Percentiles rank a stretch among this genome's conserved stretches.
phyloP scores from a whole-genome alignment of 2,329 filamentous ascomycete genomes.

The Didymella exigua region DNA sequence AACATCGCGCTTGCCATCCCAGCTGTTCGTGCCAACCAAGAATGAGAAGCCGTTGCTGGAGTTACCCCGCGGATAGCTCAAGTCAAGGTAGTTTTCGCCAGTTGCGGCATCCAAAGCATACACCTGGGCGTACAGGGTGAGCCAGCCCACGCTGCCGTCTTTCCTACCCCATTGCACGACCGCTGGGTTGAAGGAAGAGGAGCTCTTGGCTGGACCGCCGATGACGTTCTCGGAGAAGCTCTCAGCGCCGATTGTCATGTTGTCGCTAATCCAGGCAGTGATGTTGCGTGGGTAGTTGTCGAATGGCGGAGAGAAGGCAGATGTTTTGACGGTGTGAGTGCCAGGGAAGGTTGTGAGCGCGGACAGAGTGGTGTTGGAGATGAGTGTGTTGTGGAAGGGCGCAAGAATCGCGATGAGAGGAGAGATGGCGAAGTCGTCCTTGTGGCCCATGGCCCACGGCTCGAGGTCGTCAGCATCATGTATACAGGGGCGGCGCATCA shows the following conservation, averaged over 20 bases:
- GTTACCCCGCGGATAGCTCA: slow-evolving; percentile 62
- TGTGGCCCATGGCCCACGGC: slow-evolving; percentile 63
- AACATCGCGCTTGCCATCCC: slow-evolving; percentile 52
- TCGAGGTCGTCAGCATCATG: slow-evolving; percentile 26
- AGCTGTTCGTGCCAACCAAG: slow-evolving; percentile 55
- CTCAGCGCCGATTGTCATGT: slow-evolving; percentile 65
- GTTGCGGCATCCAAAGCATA: slow-evolving; percentile 31
- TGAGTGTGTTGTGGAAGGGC: slow-evolving; percentile 55
- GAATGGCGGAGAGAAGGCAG: slow-evolving; percentile 64
- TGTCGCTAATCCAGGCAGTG: slow-evolving; percentile 61
- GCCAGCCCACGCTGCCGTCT: slow-evolving; percentile 38
- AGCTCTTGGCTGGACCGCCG: slow-evolving; percentile 60
- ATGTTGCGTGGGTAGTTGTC: slow-evolving; percentile 64
- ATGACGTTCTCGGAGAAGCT: slow-evolving; percentile 62
- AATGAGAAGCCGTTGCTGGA: slow-evolving; percentile 58
- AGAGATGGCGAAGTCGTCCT: slow-evolving; percentile 63
- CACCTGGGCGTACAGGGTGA: slow-evolving; percentile 38
- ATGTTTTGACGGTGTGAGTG: slow-evolving; percentile 59
- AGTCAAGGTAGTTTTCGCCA: slow-evolving; percentile 47
- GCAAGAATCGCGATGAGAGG: slow-evolving; percentile 63
- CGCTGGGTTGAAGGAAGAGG: slow-evolving; percentile 62
- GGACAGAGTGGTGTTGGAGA: slow-evolving; percentile 49
- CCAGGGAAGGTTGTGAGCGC: slow-evolving; percentile 57
- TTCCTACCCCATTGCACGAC: slow-evolving; percentile 62
- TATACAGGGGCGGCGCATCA: too few species aligned